These are phyloP conservation scores for Aspergillus hiratsukae DNA, from an alignment of 2,329 filamentous ascomycete species.

Conservation along the genomic window DNA sequence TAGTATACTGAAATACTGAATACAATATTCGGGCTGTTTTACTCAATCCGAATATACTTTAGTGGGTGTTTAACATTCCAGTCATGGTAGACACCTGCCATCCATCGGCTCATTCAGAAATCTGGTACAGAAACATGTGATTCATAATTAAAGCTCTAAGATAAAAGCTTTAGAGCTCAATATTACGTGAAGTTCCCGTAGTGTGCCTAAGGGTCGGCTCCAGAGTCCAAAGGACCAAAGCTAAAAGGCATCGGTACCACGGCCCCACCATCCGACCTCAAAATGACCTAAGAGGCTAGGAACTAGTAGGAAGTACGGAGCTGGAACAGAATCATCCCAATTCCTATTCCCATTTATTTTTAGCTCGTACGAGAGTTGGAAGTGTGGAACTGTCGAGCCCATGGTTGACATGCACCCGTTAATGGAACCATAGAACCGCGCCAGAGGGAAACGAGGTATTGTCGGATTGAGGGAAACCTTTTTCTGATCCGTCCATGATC, in stretches of 20 bases:
- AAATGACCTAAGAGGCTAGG: neutral
- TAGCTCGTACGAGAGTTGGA: neutral
- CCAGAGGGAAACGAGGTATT: neutral
- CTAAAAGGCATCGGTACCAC: slow-evolving; percentile 11
- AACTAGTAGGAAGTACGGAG: too few species aligned
- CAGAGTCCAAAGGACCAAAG: neutral
- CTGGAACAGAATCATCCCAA: neutral
- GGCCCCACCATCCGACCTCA: slow-evolving; percentile 29
- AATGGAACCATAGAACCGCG: neutral
- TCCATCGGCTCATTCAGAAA: neutral
- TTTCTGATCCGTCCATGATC: neutral
- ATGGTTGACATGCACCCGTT: neutral
- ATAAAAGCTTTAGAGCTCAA: neutral
- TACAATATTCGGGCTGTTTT: neutral
- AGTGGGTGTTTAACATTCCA: neutral
- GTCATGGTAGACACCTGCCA: too few species aligned
- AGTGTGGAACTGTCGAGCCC: too few species aligned
- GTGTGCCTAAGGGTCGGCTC: neutral
- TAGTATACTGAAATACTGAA: neutral
- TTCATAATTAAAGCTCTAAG: neutral
- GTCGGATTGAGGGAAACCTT: neutral
- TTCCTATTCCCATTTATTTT: neutral
- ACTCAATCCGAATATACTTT: neutral
- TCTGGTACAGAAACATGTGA: neutral
- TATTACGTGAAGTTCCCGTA: neutral